Evolutionary conservation across 2,329 filamentous ascomycete species (phyloP).

Genomic region (Fusarium newnesense): DNA sequence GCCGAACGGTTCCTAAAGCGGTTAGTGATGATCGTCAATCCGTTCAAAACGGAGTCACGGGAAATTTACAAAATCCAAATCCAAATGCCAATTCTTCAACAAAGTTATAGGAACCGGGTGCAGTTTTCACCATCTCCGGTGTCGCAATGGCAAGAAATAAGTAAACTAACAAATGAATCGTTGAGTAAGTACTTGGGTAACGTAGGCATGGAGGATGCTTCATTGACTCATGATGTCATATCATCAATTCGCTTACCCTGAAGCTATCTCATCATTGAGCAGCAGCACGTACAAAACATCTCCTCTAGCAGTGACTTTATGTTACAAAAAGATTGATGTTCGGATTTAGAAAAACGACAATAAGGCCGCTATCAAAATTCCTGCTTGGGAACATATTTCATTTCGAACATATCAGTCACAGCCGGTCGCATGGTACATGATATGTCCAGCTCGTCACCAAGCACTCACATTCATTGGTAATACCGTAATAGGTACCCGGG

Average conservation of each 20-base stretch:
- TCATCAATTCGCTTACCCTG: background rate
- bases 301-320: fast-evolving
- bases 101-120: background rate
- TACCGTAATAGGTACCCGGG: too few relatives aligned
- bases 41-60: background rate
- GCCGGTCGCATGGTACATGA: background rate
- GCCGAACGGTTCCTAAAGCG: background rate
- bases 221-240: background rate
- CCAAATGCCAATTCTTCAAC: background rate
- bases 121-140: too few relatives aligned
- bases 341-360: background rate
- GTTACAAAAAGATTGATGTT: background rate
- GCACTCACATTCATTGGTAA: fast-evolving
- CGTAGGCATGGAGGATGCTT: too few relatives aligned
- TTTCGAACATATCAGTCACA: fast-evolving
- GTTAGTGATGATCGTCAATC: background rate
- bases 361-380: background rate
- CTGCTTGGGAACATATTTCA: background rate
- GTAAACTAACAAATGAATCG: too few relatives aligned
- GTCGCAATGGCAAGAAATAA: too few relatives aligned
- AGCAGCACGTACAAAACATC: background rate
- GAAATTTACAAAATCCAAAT: background rate
- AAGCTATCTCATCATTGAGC: background rate
- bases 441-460: background rate
- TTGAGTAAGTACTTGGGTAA: background rate